phyloP scores from a whole-genome alignment of 768 basidiomycete genomes.

The Tylopilus sp. region DNA sequence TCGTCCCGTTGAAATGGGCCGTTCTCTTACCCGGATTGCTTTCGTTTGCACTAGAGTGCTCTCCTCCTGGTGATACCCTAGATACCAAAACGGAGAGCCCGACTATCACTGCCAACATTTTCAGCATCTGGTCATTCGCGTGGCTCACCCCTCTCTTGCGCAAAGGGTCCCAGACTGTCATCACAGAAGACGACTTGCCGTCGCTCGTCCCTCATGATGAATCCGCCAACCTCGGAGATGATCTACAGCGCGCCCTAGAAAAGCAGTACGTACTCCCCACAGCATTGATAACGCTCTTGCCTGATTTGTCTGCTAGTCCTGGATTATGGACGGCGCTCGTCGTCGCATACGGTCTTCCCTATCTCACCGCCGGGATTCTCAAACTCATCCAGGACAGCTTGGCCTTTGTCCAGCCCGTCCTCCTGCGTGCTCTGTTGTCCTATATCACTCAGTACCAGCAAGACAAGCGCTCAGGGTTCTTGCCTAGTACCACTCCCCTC shows the following conservation, averaged over 20 bases:
- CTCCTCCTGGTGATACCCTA: constrained; percentile 57
- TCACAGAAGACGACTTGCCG: constrained; percentile 87
- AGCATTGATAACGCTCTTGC: neutral
- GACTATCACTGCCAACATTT: constrained; percentile 72
- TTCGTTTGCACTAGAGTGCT: constrained; percentile 62
- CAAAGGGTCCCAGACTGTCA: constrained; percentile 59
- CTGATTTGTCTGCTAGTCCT: constrained; percentile 36
- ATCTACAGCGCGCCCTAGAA: constrained; percentile 58
- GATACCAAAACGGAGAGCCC: constrained; percentile 59
- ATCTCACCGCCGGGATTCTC: constrained; percentile 57
- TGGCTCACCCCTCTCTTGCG: constrained; percentile 85
- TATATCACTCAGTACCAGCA: constrained; percentile 81
- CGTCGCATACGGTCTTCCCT: constrained; percentile 76
- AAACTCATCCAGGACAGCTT: too few species aligned
- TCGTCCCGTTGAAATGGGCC: constrained; percentile 44
- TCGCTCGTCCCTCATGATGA: constrained; percentile 65
- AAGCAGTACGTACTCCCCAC: constrained; percentile 50
- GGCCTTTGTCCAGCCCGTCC: constrained; percentile 85
- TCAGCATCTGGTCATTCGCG: constrained; percentile 75
- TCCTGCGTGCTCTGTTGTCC: constrained; percentile 72
- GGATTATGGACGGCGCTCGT: constrained; percentile 73
- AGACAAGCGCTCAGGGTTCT: constrained; percentile 32
- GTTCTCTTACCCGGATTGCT: constrained; percentile 45
- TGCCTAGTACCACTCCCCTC: constrained; percentile 34
- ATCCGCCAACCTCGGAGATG: constrained; percentile 60